Conservation (phyloP, 139 green algal species). For the Picochlorum sp. region DNA sequence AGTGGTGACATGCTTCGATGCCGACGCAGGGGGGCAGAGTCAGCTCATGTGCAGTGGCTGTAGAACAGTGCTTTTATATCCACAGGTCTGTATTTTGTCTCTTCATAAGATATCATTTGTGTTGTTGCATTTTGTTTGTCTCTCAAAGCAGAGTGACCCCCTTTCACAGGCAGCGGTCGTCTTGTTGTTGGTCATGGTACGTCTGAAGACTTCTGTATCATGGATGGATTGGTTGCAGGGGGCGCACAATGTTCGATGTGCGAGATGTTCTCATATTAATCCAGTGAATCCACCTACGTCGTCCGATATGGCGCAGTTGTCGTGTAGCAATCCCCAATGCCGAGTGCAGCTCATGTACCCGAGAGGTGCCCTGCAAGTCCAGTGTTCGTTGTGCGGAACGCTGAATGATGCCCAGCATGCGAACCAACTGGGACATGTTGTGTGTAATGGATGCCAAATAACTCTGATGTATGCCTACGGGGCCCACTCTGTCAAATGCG, state of each 20-base stretch:
- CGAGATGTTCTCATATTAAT: slow-evolving; percentile 73
- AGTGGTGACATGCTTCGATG: no score
- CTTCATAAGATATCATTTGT: no score
- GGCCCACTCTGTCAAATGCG: slow-evolving; percentile 85
- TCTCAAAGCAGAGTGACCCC: no score
- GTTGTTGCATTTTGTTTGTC: no score
- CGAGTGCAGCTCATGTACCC: slow-evolving; percentile 82
- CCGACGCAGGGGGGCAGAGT: slow-evolving; percentile 12
- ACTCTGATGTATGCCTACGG: slow-evolving; percentile 83
- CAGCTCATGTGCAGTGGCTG: slow-evolving; percentile 76
- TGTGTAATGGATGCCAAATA: slow-evolving; percentile 77
- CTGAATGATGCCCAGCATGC: slow-evolving; percentile 57
- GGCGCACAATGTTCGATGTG: slow-evolving; percentile 79
- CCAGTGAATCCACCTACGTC: slow-evolving; percentile 43
- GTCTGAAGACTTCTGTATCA: no score
- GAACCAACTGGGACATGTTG: slow-evolving; percentile 69
- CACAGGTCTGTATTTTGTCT: no score
- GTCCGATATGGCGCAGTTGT: slow-evolving; percentile 76
- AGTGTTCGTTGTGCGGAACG: slow-evolving; percentile 81
- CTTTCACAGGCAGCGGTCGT: no score
- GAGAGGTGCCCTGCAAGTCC: slow-evolving; percentile 73
- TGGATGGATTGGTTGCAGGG: no score
- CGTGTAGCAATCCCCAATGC: slow-evolving; percentile 67
- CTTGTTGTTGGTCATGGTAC: no score
- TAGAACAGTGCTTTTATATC: slow-evolving; percentile 69